Conservation (phyloP, 768 basidiomycete genomes). For the Pulveroboletus sp. region DNA sequence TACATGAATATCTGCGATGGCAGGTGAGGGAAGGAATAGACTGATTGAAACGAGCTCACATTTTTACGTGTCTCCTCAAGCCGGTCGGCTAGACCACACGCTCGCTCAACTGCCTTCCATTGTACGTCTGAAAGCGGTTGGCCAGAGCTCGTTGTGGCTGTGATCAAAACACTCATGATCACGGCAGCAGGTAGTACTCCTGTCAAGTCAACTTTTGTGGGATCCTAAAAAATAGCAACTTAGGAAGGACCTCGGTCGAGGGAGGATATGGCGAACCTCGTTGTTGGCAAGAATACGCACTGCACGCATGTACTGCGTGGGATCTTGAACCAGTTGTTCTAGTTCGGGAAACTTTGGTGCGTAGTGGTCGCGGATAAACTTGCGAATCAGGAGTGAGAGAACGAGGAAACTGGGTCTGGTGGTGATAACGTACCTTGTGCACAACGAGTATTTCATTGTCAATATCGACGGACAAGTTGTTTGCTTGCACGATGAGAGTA, state of each 20-base stretch:
- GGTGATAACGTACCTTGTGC: constrained; percentile 69
- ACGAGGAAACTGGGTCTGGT: constrained; percentile 1
- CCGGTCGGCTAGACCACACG: constrained; percentile 85
- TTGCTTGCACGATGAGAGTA: constrained; percentile 92
- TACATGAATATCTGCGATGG: constrained; percentile 86
- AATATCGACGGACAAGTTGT: constrained; percentile 96
- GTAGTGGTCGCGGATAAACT: constrained; percentile 99
- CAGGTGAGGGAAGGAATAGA: constrained; percentile 1
- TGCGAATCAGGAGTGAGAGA: constrained; percentile 8
- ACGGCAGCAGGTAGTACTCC: constrained; percentile 83
- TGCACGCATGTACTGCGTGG: constrained; percentile 87
- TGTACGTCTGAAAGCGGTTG: constrained; percentile 60
- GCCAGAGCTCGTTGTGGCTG: constrained; percentile 88
- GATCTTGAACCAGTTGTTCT: constrained; percentile 90
- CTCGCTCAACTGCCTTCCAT: constrained; percentile 80
- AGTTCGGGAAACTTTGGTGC: constrained; percentile 93
- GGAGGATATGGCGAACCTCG: constrained; percentile 43
- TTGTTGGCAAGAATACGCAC: constrained; percentile 86
- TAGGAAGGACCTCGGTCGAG: neutral
- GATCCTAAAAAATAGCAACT: constrained; percentile 49
- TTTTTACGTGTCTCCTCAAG: constrained; percentile 88
- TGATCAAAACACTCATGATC: constrained; percentile 94
- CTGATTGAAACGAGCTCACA: constrained; percentile 36
- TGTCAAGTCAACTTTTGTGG: constrained; percentile 78
- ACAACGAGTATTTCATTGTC: constrained; percentile 98